Percentiles rank a stretch among this genome's conserved stretches.
These are phyloP conservation scores for Fusarium albosuccineum DNA, from an alignment of 2,329 filamentous ascomycete species.

Conservation along the genomic window DNA sequence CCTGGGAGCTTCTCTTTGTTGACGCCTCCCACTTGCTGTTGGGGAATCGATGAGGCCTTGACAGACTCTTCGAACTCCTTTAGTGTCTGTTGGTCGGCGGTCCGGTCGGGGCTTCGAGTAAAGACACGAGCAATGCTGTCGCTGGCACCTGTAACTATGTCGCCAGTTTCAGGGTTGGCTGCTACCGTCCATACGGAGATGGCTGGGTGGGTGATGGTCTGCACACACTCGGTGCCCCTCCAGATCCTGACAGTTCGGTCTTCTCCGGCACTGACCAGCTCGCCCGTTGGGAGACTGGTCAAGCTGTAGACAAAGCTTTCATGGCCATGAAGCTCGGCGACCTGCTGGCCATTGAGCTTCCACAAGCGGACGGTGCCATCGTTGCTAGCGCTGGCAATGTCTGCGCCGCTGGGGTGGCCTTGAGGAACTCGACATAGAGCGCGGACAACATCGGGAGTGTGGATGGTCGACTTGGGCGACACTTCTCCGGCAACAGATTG, in stretches of 20 bases:
- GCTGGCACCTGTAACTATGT: conserved; percentile 94
- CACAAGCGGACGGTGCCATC: conserved; percentile 91
- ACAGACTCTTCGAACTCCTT: conserved; percentile 85
- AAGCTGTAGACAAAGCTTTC: conserved; percentile 96
- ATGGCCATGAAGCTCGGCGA: conserved; percentile 86
- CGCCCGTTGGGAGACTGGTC: conserved; percentile 81
- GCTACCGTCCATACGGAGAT: conserved; percentile 97
- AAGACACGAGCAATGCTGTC: conserved; percentile 90
- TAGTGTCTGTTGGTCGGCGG: conserved; percentile 76
- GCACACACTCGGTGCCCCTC: conserved; percentile 84
- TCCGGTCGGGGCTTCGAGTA: conserved; percentile 76
- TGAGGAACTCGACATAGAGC: conserved; percentile 86
- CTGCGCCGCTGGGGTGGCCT: conserved; percentile 82
- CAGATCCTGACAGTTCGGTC: conserved; percentile 94
- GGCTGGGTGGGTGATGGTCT: conserved; percentile 96
- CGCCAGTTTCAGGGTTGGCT: conserved; percentile 83
- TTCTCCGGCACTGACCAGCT: conserved; percentile 91
- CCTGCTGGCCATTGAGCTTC: conserved; percentile 81
- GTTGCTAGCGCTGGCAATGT: conserved; percentile 96
- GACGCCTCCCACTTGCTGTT: conserved; percentile 84
- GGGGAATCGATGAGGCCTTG: conserved; percentile 85
- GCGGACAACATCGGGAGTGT: conserved; percentile 85
- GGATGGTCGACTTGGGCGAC: conserved; percentile 66
- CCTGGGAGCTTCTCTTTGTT: conserved; percentile 94
- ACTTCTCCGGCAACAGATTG: conserved; percentile 67